Base-by-base conservation (phyloP, 257 asterid genomes). In the Nemophila menziesii region DNA sequence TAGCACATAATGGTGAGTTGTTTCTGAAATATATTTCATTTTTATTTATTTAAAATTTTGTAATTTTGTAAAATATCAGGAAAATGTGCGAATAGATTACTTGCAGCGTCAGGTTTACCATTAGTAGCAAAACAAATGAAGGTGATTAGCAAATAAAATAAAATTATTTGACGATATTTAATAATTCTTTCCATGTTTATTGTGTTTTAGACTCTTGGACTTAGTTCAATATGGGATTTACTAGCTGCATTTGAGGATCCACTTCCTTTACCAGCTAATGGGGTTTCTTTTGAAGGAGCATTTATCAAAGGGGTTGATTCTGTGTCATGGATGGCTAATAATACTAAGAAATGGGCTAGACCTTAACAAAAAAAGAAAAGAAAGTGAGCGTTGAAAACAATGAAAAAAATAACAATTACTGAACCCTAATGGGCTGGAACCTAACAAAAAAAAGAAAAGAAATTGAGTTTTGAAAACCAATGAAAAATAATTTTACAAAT, bases 171-270 rank as follows among this genome's bases (percentile, higher is more conserved):
- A n/a, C n/a, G n/a, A n/a, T n/a, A n/a, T n/a, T n/a, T n/a, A n/a
- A n/a, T n/a, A n/a, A n/a, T n/a, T n/a, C n/a, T n/a, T n/a, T n/a
- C 22, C 17, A 13, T 50, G 24, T 43, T 51, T 38, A n/a, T n/a
- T n/a, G n/a, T n/a, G n/a, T 23, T 63, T 49, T 77, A 87, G 97
- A 78, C 75, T 59, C 92, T 89, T 12, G 72, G 74, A 41, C 79
- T 89, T 68, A 80, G 86, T 73, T 72, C 95, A 44, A 76, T 89
- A 71, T 89, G 97, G 97, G 93, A 84, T 49, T 92, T 84, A 54
- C 56, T 84, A 60, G 90, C 90, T n/a, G 93, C 97, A 53, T 89
- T 83, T 57, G 76, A 75, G 66, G 90, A 84, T 57, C 79, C 92
- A 48, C 86, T 89, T 60, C 93, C 92, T 10, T 51, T 75, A 48